Conservation (phyloP, 2,329 filamentous ascomycete species). For the Ustulina deusta region DNA sequence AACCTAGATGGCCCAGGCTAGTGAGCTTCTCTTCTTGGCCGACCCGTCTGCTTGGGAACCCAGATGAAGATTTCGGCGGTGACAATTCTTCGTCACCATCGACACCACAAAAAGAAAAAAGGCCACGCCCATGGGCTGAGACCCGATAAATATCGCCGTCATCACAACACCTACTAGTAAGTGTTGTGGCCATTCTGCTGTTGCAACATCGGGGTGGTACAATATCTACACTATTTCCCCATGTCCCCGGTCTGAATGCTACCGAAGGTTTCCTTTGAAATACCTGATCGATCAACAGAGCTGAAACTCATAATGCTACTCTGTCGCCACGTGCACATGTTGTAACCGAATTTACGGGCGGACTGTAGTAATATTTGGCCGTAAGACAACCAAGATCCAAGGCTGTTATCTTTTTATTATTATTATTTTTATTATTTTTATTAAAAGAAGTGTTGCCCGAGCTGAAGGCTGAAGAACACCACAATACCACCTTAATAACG, state of each 20-base stretch:
- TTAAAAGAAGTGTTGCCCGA: neutral
- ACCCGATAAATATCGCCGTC: neutral
- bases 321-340: conserved; percentile 23
- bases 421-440: neutral
- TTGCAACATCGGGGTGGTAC: neutral
- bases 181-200: neutral
- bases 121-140: neutral
- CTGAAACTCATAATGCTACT: conserved; percentile 23
- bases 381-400: neutral
- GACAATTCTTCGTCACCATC: neutral
- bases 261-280: neutral
- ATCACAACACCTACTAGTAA: neutral
- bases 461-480: conserved; percentile 24
- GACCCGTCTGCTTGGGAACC: conserved; percentile 33
- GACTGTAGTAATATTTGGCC: neutral
- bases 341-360: conserved; percentile 3
- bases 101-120: conserved; percentile 4
- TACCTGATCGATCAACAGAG: conserved; percentile 1
- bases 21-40: conserved; percentile 14
- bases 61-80: conserved; percentile 7
- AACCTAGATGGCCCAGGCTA: neutral
- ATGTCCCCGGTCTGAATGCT: conserved; percentile 2
- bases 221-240: neutral
- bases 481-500: conserved; percentile 2
- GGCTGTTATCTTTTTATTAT: neutral